A percentile compares a stretch with the other conserved stretches of the same genome.
Evolutionary conservation across 495 filamentous ascomycete species (phyloP).

Genomic region (Aspergillus bridgeri): DNA sequence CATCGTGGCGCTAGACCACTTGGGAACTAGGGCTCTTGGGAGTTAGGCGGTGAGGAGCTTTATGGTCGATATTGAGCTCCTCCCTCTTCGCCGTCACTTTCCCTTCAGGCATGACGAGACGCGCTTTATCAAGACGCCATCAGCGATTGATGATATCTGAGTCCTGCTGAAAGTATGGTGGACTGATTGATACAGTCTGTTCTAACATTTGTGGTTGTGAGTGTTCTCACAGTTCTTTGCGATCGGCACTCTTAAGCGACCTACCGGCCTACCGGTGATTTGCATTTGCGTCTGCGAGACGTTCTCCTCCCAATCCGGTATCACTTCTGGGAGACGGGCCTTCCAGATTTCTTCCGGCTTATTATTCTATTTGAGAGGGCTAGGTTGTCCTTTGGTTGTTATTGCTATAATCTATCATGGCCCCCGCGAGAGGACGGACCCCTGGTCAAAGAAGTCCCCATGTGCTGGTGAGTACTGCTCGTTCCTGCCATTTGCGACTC

Average conservation of each 20-base stretch:
- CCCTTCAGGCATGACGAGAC: neutral
- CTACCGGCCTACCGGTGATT: neutral
- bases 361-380: neutral
- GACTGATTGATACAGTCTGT: neutral
- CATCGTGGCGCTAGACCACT: neutral
- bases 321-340: neutral
- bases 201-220: neutral
- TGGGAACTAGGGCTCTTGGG: neutral
- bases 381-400: neutral
- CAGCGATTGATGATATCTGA: neutral
- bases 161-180: neutral
- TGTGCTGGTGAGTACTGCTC: conserved; percentile 45
- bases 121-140: neutral
- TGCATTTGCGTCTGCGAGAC: neutral
- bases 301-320: neutral
- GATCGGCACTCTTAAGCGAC: neutral
- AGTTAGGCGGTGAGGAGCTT: neutral
- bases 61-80: neutral
- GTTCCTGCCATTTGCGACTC: conserved; percentile 2
- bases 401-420: conserved; percentile 21
- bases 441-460: conserved; percentile 52
- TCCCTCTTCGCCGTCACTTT: neutral
- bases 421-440: conserved; percentile 35
- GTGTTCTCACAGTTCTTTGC: neutral
- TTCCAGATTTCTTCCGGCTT: neutral